Evolutionary conservation across 306 rosid genomes (phyloP).

Genomic region (Biancaea sappan): DNA sequence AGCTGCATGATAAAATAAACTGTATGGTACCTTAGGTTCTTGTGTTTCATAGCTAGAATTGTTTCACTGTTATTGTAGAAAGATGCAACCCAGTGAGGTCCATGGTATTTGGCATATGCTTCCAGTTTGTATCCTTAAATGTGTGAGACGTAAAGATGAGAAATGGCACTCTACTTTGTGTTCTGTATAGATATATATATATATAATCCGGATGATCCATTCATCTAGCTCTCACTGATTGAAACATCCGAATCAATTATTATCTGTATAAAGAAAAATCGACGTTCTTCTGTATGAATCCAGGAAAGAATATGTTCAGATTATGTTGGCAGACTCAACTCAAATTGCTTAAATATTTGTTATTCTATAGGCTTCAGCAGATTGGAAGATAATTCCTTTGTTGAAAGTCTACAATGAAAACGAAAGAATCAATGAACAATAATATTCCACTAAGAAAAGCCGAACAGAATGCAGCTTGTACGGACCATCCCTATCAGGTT

Average conservation of each 20-base stretch:
- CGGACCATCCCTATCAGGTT: constrained; percentile 31
- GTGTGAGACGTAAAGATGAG: constrained; percentile 11
- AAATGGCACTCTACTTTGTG: constrained; percentile 11
- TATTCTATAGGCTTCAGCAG: too few species aligned
- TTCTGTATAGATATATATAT: constrained; percentile 27
- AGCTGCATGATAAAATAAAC: constrained; percentile 62
- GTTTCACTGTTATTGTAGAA: constrained; percentile 44
- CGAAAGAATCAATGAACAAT: not conserved
- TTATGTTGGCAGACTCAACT: not conserved
- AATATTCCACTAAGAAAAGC: constrained; percentile 25
- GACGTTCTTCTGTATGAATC: not conserved
- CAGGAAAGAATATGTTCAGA: not conserved
- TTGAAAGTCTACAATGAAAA: not conserved
- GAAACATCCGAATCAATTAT: constrained; percentile 12
- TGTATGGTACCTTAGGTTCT: constrained; percentile 46
- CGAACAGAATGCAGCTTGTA: constrained; percentile 7
- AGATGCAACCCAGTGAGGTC: constrained; percentile 38
- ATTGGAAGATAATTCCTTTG: constrained; percentile 1
- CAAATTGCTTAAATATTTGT: not conserved
- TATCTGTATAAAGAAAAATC: constrained; percentile 2
- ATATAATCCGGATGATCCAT: constrained; percentile 1
- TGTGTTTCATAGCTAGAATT: constrained; percentile 35
- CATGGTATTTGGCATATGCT: constrained; percentile 38
- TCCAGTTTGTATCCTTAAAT: constrained; percentile 40
- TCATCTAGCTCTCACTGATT: constrained; percentile 22